These are phyloP conservation scores for Nigrospora sphaerica DNA, from an alignment of 2,329 filamentous ascomycete genomes.

Conservation along the genomic window DNA sequence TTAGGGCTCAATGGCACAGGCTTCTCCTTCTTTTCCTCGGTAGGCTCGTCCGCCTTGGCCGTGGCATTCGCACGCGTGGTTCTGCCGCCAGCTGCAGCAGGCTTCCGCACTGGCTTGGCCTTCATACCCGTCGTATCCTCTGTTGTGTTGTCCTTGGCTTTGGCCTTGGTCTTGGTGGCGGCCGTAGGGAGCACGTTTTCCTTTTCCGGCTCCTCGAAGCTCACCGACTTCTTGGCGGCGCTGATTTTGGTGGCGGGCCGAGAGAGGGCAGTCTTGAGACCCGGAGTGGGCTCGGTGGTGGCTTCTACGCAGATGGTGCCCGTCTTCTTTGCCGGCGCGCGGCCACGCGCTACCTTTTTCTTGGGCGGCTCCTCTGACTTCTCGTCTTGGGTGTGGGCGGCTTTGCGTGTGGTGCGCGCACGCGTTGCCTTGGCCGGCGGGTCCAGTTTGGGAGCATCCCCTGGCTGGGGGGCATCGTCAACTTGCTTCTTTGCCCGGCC, in stretches of 20 bases:
- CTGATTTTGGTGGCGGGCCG: conserved; percentile 15
- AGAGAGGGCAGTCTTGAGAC: conserved; percentile 32
- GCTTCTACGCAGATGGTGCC: conserved; percentile 29
- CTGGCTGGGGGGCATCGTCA: conserved; percentile 9
- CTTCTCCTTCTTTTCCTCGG: conserved; percentile 29
- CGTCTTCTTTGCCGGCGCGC: conserved; percentile 26
- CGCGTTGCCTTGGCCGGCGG: conserved; percentile 16
- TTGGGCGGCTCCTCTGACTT: conserved; percentile 14
- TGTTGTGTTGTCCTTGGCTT: conserved; percentile 19
- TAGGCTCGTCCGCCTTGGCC: conserved; percentile 7
- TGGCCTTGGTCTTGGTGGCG: conserved; percentile 20
- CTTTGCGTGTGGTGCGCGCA: conserved; percentile 21
- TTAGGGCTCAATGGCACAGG: conserved; percentile 53
- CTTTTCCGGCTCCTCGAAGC: conserved; percentile 58
- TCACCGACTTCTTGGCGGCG: conserved; percentile 49
- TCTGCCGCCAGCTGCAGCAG: conserved; percentile 25
- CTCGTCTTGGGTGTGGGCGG: conserved; percentile 22
- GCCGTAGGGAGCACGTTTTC: conserved; percentile 47
- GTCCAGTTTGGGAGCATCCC: conserved; percentile 1
- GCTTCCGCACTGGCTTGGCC: conserved; percentile 42
- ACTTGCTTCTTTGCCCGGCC: conserved; percentile 35
- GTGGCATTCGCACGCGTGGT: conserved; percentile 27
- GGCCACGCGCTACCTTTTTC: conserved; percentile 13
- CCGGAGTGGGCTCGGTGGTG: conserved; percentile 22
- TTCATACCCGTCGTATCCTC: conserved; percentile 28